Percentiles rank a stretch among this genome's conserved stretches.
Conservation (phyloP, 2,329 filamentous ascomycete genomes). For the Aureobasidium musti region DNA sequence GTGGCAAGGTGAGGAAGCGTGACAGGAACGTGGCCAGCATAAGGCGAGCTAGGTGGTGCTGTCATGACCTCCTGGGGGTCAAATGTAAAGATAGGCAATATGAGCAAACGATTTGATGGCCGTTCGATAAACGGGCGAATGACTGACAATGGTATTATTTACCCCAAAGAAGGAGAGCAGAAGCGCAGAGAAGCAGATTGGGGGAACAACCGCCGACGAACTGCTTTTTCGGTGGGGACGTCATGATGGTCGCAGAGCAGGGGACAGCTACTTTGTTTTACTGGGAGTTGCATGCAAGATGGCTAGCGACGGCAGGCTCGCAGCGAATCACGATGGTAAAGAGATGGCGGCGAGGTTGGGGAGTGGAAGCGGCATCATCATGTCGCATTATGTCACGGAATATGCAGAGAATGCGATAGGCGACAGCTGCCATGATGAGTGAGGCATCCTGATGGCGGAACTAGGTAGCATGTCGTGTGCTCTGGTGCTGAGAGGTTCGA, state of each 20-base stretch:
- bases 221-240: conserved; percentile 28
- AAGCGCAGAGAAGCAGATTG: conserved; percentile 14
- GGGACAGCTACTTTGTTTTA: conserved; percentile 27
- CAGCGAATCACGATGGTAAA: conserved; percentile 12
- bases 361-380: conserved; percentile 11
- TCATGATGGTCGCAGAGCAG: conserved; percentile 27
- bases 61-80: conserved; percentile 15
- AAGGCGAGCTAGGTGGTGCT: conserved; percentile 5
- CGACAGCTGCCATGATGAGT: not conserved
- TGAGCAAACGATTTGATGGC: conserved; percentile 13
- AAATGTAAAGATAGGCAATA: conserved; percentile 9
- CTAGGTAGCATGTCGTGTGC: conserved; percentile 21
- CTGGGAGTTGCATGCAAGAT: conserved; percentile 17
- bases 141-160: conserved; percentile 25
- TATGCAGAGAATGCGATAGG: conserved; percentile 16
- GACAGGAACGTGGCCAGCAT: conserved; percentile 10
- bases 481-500: not conserved
- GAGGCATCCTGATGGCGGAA: conserved; percentile 2
- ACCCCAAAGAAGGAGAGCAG: conserved; percentile 11
- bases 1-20: not conserved
- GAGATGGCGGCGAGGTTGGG: conserved; percentile 1
- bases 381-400: conserved; percentile 29
- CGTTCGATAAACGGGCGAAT: conserved; percentile 26
- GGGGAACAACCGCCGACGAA: conserved; percentile 26
- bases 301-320: conserved; percentile 10